Evolutionary conservation across 257 asterid species (phyloP).

Genomic region (Anisodus tanguticus): DNA sequence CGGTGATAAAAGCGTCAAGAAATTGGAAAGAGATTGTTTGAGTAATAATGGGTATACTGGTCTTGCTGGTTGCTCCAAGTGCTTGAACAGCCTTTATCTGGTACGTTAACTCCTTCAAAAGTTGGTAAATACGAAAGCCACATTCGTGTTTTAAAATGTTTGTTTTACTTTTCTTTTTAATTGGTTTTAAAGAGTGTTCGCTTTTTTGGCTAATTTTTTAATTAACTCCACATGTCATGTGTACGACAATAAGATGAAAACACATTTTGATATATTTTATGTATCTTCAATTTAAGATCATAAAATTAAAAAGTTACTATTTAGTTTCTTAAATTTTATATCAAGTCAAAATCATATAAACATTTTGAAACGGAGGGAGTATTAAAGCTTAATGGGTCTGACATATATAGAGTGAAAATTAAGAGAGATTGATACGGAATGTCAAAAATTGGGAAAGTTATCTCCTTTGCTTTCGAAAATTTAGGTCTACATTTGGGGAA

Average conservation of each 20-base stretch:
- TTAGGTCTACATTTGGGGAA: neutral
- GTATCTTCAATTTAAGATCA: too few species aligned
- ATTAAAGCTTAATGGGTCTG: neutral
- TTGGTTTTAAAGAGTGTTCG: too few species aligned
- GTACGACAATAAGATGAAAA: too few species aligned
- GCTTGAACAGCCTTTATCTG: conserved; percentile 62
- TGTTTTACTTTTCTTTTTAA: too few species aligned
- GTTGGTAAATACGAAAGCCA: neutral
- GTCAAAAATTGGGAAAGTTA: neutral
- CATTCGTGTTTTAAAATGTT: too few species aligned
- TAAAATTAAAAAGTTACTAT: too few species aligned
- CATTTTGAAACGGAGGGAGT: too few species aligned
- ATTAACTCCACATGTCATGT: too few species aligned
- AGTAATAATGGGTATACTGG: conserved; percentile 50
- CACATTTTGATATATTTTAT: too few species aligned
- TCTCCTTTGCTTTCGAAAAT: neutral
- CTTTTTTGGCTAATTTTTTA: too few species aligned
- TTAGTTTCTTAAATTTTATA: too few species aligned
- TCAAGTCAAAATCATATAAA: too few species aligned
- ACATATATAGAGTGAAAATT: neutral
- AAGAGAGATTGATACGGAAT: neutral
- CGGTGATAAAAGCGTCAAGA: conserved; percentile 63
- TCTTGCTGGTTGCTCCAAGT: conserved; percentile 72
- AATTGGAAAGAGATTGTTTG: conserved; percentile 69
- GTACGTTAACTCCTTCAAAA: conserved; percentile 37